phyloP scores from a whole-genome alignment of 306 rosid genomes.

The Astragalus glycyphyllos region DNA sequence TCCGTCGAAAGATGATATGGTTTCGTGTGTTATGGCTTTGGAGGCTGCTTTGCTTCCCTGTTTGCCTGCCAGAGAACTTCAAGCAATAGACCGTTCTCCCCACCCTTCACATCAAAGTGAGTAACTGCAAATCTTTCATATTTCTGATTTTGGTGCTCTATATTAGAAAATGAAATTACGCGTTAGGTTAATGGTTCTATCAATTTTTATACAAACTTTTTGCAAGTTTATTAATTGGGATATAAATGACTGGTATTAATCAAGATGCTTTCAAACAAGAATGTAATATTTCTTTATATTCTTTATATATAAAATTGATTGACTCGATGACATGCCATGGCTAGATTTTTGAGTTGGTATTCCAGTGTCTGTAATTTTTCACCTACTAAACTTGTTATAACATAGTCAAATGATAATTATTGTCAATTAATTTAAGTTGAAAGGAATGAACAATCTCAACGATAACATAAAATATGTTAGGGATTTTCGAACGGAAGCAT shows the following conservation, averaged over 20 bases:
- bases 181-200: conserved; percentile 13
- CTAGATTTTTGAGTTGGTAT: neutral
- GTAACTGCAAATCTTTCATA: conserved; percentile 39
- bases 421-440: conserved; percentile 6
- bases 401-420: conserved; percentile 9
- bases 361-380: neutral
- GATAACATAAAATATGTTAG: conserved; percentile 7
- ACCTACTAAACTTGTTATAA: neutral
- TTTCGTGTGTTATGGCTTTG: conserved; percentile 72
- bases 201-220: neutral
- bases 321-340: neutral
- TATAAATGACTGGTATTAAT: neutral
- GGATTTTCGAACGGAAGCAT: neutral
- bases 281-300: neutral
- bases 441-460: neutral
- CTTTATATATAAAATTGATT: neutral
- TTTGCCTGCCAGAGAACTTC: conserved; percentile 95
- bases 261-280: neutral
- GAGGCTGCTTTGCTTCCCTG: conserved; percentile 98
- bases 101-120: conserved; percentile 96
- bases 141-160: neutral
- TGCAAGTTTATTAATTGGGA: neutral
- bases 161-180: neutral
- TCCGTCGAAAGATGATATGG: conserved; percentile 77
- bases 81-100: conserved; percentile 95